A percentile compares a stretch with the other conserved stretches of the same genome.
Evolutionary conservation across 176 grass and related monocot genomes (phyloP).

Genomic region (Zoysia japonica): DNA sequence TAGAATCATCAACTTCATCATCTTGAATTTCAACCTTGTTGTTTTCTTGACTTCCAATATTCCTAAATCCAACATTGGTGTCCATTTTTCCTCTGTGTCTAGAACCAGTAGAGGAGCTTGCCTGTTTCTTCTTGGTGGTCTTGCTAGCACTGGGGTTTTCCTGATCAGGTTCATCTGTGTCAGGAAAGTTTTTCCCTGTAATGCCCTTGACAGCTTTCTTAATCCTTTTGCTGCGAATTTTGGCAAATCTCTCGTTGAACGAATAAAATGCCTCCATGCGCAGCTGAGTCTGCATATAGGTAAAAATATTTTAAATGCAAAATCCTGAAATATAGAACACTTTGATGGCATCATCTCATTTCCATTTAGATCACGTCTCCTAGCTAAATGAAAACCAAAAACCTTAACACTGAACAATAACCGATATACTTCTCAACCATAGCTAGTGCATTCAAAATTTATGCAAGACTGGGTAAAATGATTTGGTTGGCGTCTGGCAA

Average conservation of each 20-base stretch:
- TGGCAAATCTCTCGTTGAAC: slow-evolving; percentile 98
- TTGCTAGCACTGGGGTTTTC: slow-evolving; percentile 49
- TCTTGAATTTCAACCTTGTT: slow-evolving; percentile 16
- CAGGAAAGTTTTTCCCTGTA: slow-evolving; percentile 60
- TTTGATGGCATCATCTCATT: slow-evolving; percentile 12
- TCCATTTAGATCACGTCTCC: slow-evolving; percentile 28
- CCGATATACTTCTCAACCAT: slow-evolving; percentile 18
- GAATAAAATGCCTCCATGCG: slow-evolving; percentile 91
- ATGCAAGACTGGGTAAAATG: background rate
- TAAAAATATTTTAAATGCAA: slow-evolving; percentile 37
- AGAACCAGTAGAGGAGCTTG: slow-evolving; percentile 30
- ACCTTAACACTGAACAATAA: background rate
- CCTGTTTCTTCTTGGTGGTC: slow-evolving; percentile 48
- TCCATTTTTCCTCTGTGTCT: slow-evolving; percentile 44
- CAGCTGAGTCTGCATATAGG: slow-evolving; percentile 78
- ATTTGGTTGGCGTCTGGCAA: too few species aligned
- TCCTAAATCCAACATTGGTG: slow-evolving; percentile 31
- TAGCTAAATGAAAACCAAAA: slow-evolving; percentile 27
- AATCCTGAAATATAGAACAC: slow-evolving; percentile 18
- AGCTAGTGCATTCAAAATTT: background rate
- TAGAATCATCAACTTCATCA: background rate
- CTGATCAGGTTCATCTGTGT: slow-evolving; percentile 59
- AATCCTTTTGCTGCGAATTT: slow-evolving; percentile 94
- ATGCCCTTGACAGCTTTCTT: slow-evolving; percentile 98
- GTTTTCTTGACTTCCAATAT: slow-evolving; percentile 39